A percentile compares a stretch with the other conserved stretches of the same genome.
Conservation (phyloP, 352 stramenopile genomes). For the Thalassiosira mediterranea region DNA sequence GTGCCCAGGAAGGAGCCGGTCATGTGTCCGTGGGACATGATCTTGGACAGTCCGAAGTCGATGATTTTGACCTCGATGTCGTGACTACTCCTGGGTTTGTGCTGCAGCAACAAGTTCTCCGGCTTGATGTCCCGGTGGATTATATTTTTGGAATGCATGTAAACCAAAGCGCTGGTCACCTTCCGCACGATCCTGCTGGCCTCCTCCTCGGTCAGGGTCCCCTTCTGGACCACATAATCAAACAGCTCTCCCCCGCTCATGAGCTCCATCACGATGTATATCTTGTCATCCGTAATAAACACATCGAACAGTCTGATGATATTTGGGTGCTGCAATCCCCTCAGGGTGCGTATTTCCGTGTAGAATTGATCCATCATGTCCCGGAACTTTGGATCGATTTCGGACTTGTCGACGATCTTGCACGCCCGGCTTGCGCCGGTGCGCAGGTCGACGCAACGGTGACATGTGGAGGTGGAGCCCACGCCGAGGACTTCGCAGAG, state of each 20-base stretch:
- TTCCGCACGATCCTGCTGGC: slow-evolving; percentile 85
- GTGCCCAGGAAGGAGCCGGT: slow-evolving; percentile 88
- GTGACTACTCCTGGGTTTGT: slow-evolving; percentile 51
- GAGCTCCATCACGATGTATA: slow-evolving; percentile 91
- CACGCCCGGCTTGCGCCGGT: slow-evolving; percentile 82
- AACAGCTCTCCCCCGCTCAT: slow-evolving; percentile 90
- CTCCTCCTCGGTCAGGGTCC: slow-evolving; percentile 88
- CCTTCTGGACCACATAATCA: slow-evolving; percentile 90
- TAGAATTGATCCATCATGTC: slow-evolving; percentile 88
- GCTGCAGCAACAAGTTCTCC: slow-evolving; percentile 80
- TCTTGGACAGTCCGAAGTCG: slow-evolving; percentile 97
- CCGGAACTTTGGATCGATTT: slow-evolving; percentile 86
- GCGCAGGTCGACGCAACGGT: slow-evolving; percentile 81
- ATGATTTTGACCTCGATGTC: slow-evolving; percentile 95
- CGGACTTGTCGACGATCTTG: slow-evolving; percentile 89
- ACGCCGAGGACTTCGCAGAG: slow-evolving; percentile 83
- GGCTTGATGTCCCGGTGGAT: slow-evolving; percentile 84
- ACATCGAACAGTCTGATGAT: slow-evolving; percentile 90
- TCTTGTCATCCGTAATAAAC: slow-evolving; percentile 84
- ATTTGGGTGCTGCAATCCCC: slow-evolving; percentile 82
- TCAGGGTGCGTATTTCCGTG: slow-evolving; percentile 85
- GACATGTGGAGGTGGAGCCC: slow-evolving; percentile 86
- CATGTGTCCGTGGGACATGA: slow-evolving; percentile 67
- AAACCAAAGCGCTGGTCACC: slow-evolving; percentile 86
- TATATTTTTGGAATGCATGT: slow-evolving; percentile 89